These are phyloP conservation scores for Harringtonia lauricola DNA, from an alignment of 2,329 filamentous ascomycete genomes.

Conservation along the genomic window DNA sequence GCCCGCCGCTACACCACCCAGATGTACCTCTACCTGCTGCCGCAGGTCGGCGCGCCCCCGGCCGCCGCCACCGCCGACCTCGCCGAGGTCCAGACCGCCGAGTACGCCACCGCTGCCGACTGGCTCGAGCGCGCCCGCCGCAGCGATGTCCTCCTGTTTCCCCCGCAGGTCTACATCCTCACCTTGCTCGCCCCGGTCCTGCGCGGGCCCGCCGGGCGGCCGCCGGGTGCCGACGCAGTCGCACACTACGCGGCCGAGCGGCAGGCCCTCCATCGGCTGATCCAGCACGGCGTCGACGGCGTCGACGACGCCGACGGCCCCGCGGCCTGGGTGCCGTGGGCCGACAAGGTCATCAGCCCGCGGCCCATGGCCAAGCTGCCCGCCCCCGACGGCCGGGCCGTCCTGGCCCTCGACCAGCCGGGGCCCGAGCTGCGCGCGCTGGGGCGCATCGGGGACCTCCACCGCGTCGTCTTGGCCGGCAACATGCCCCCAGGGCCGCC, in stretches of 20 bases:
- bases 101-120: slow-evolving; percentile 57
- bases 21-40: slow-evolving; percentile 92
- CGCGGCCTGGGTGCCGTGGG: slow-evolving; percentile 30
- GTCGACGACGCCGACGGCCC: neutral
- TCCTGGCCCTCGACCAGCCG: slow-evolving; percentile 47
- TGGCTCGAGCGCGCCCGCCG: slow-evolving; percentile 57
- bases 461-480: slow-evolving; percentile 46
- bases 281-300: slow-evolving; percentile 19
- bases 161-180: slow-evolving; percentile 75
- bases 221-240: neutral
- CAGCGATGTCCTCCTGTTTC: slow-evolving; percentile 73
- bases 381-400: slow-evolving; percentile 35
- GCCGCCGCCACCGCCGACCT: slow-evolving; percentile 45
- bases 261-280: slow-evolving; percentile 39
- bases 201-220: neutral
- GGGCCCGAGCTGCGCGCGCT: slow-evolving; percentile 40
- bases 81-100: slow-evolving; percentile 50
- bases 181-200: slow-evolving; percentile 45
- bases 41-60: slow-evolving; percentile 50
- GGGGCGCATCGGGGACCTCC: slow-evolving; percentile 42
- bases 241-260: slow-evolving; percentile 33
- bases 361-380: slow-evolving; percentile 28
- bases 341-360: slow-evolving; percentile 51
- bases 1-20: slow-evolving; percentile 82
- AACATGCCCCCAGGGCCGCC: slow-evolving; percentile 38